These are phyloP conservation scores for Ophiostoma populinum DNA, from an alignment of 2,329 filamentous ascomycete genomes.

Conservation along the genomic window DNA sequence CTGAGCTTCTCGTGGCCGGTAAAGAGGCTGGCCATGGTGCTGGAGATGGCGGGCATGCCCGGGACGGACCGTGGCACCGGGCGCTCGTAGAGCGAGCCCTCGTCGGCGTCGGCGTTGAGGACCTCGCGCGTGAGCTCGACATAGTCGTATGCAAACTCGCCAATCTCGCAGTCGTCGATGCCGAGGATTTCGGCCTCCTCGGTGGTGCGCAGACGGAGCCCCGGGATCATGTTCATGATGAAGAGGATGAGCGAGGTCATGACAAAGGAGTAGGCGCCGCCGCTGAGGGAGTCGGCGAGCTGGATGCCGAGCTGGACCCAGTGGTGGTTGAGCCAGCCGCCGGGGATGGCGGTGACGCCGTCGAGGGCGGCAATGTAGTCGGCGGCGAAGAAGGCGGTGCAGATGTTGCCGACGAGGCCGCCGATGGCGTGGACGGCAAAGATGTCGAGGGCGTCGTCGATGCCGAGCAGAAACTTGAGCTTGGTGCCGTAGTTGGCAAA, in stretches of 20 bases:
- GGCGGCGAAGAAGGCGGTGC: conserved; percentile 57
- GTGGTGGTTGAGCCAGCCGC: conserved; percentile 62
- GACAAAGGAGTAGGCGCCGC: conserved; percentile 51
- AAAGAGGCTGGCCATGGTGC: conserved; percentile 5
- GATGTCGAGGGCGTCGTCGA: conserved; percentile 56
- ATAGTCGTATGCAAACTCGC: conserved; percentile 82
- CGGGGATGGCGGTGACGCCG: conserved; percentile 48
- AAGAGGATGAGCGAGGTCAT: conserved; percentile 60
- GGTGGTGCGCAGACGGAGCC: conserved; percentile 60
- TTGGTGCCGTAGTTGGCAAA: conserved; percentile 54
- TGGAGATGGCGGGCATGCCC: conserved; percentile 6
- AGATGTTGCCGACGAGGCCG: conserved; percentile 51
- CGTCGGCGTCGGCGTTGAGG: conserved; percentile 23
- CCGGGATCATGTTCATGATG: conserved; percentile 56
- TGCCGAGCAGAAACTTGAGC: conserved; percentile 42
- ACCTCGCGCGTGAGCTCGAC: conserved; percentile 79
- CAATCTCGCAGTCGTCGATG: conserved; percentile 81
- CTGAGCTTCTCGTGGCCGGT: conserved; percentile 27
- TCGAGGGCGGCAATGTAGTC: conserved; percentile 58
- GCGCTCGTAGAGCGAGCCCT: not conserved
- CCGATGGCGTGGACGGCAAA: conserved; percentile 56
- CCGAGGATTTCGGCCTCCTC: conserved; percentile 72
- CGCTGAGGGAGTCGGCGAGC: conserved; percentile 56
- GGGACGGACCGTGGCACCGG: not conserved
- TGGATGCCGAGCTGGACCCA: conserved; percentile 64